Percentiles rank a stretch among this genome's conserved stretches.
These are phyloP conservation scores for Tulasnella sp. DNA, from an alignment of 768 basidiomycete genomes.

Conservation along the genomic window DNA sequence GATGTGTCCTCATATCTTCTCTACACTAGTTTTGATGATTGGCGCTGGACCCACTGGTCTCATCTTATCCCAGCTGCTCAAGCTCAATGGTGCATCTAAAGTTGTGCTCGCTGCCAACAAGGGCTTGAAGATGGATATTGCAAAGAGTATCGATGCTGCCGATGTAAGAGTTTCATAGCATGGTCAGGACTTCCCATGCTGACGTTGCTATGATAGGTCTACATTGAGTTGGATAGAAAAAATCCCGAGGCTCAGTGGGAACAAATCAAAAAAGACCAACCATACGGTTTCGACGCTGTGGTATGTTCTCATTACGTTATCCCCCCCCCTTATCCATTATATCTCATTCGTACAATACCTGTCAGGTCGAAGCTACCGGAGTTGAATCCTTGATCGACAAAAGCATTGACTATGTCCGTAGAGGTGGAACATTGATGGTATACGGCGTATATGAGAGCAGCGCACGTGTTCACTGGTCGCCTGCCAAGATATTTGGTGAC, in stretches of 20 bases:
- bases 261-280: slow-evolving; percentile 64
- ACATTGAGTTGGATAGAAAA: slow-evolving; percentile 68
- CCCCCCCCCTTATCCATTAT: not conserved
- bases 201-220: too few species aligned
- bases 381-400: slow-evolving; percentile 79
- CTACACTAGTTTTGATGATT: too few species aligned
- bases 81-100: slow-evolving; percentile 68
- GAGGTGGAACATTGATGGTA: slow-evolving; percentile 74
- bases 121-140: slow-evolving; percentile 82
- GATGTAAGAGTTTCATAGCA: too few species aligned
- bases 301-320: slow-evolving; percentile 21
- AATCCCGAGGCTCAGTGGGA: slow-evolving; percentile 68
- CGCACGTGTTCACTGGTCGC: slow-evolving; percentile 75
- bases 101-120: slow-evolving; percentile 66
- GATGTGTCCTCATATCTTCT: too few species aligned
- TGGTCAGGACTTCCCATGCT: too few species aligned
- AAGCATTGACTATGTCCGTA: slow-evolving; percentile 75
- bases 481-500: slow-evolving; percentile 64
- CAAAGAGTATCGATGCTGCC: slow-evolving; percentile 59
- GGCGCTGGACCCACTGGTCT: slow-evolving; percentile 91
- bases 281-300: slow-evolving; percentile 84
- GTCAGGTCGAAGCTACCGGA: slow-evolving; percentile 56
- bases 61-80: slow-evolving; percentile 76
- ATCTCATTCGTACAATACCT: slow-evolving; percentile 5
- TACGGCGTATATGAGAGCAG: slow-evolving; percentile 87